These are phyloP conservation scores for Solanum sejunctum DNA, from an alignment of 257 asterid species.

Conservation along the genomic window DNA sequence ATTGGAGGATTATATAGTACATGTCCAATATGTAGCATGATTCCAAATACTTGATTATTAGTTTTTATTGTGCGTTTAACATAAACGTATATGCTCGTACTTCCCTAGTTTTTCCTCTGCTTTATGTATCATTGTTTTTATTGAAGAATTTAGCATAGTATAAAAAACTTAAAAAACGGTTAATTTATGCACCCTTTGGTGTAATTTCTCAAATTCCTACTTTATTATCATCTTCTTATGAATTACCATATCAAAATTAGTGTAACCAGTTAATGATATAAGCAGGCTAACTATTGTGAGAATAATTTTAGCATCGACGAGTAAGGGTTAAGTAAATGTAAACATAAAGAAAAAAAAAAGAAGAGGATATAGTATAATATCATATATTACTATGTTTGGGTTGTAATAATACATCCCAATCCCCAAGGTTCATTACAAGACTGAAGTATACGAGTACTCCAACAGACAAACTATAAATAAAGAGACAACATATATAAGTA, in stretches of 20 bases:
- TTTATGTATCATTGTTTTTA: no score
- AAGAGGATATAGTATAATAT: not conserved
- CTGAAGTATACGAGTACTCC: not conserved
- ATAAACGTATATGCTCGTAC: not conserved
- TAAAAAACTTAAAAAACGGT: no score
- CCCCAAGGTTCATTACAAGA: not conserved
- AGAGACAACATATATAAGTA: not conserved
- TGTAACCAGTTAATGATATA: not conserved
- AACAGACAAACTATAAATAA: not conserved
- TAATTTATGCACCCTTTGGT: no score
- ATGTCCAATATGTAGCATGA: not conserved
- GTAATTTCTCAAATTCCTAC: no score
- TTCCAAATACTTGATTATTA: not conserved
- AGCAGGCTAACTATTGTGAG: not conserved
- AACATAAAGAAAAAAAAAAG: not conserved
- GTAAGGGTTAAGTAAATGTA: not conserved
- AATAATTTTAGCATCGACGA: not conserved
- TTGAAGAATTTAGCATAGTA: not conserved
- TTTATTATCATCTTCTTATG: no score
- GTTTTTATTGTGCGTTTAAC: not conserved
- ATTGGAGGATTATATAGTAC: no score
- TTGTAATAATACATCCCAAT: not conserved
- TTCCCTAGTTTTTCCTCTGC: not conserved
- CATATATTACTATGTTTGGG: not conserved
- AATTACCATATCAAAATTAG: not conserved